Percentiles rank a stretch among this genome's conserved stretches.
Evolutionary conservation across 306 rosid genomes (phyloP).

Genomic region (Gleditsia sinensis): DNA sequence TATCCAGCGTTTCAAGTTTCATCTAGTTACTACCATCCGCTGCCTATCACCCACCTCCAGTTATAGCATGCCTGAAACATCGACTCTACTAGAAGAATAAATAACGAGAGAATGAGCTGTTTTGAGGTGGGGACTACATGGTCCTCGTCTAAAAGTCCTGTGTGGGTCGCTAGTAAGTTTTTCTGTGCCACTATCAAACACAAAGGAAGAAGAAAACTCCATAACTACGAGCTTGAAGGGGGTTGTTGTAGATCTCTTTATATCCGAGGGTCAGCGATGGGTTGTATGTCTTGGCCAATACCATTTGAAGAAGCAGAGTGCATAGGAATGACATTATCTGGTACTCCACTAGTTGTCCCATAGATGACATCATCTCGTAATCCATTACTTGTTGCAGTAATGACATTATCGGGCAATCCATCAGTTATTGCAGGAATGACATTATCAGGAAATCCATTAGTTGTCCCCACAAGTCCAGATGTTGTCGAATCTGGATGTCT

Average conservation of each 20-base stretch:
- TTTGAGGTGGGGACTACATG: not conserved
- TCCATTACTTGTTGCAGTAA: not conserved
- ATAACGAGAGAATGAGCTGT: not conserved
- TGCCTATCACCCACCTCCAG: not conserved
- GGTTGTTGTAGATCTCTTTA: not conserved
- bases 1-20: not conserved
- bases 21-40: not conserved
- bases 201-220: not conserved
- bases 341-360: not conserved
- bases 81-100: not conserved
- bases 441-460: not conserved
- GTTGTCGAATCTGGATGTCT: not conserved
- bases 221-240: not conserved
- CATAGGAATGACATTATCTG: not conserved
- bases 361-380: no score
- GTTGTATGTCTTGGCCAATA: not conserved
- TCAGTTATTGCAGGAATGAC: not conserved
- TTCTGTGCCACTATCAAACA: not conserved
- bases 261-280: conserved; percentile 4
- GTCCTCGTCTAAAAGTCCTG: not conserved
- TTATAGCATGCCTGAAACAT: not conserved
- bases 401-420: not conserved
- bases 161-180: not conserved
- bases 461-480: conserved; percentile 20
- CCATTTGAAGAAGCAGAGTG: not conserved